Percentiles rank a stretch among this genome's conserved stretches.
These are phyloP conservation scores for Citrus sp. DNA, from an alignment of 345 rosid genomes.

Conservation along the genomic window DNA sequence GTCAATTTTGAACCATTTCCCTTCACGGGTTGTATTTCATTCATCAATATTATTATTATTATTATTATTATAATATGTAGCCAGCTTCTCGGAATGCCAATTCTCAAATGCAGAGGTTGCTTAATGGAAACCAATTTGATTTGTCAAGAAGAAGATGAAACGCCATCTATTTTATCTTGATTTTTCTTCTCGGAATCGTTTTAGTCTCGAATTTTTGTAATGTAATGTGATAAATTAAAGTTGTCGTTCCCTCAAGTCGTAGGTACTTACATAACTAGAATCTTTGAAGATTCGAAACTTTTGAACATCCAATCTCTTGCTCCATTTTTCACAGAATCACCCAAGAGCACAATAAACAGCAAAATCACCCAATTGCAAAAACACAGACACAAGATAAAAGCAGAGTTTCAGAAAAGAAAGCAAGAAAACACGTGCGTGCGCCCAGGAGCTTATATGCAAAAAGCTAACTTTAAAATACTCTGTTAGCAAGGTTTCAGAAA, in stretches of 20 bases:
- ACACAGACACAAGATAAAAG: not conserved
- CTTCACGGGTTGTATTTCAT: not conserved
- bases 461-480: not conserved
- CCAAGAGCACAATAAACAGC: not conserved
- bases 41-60: too few relatives aligned
- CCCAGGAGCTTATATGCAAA: not conserved
- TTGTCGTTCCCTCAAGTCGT: too few relatives aligned
- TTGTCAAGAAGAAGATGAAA: too few relatives aligned
- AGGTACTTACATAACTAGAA: too few relatives aligned
- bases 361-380: not conserved
- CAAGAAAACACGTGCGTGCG: not conserved
- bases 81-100: not conserved
- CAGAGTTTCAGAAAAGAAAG: not conserved
- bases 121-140: too few relatives aligned
- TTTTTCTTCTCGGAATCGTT: too few relatives aligned
- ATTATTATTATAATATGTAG: too few relatives aligned
- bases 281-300: too few relatives aligned
- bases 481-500: not conserved
- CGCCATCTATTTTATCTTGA: too few relatives aligned
- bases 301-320: too few relatives aligned
- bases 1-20: not conserved
- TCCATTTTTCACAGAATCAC: not conserved
- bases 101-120: not conserved
- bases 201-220: too few relatives aligned
- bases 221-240: too few relatives aligned